Evolutionary conservation across 2,329 filamentous ascomycete species (phyloP).

Genomic region (Zarea fungicola): DNA sequence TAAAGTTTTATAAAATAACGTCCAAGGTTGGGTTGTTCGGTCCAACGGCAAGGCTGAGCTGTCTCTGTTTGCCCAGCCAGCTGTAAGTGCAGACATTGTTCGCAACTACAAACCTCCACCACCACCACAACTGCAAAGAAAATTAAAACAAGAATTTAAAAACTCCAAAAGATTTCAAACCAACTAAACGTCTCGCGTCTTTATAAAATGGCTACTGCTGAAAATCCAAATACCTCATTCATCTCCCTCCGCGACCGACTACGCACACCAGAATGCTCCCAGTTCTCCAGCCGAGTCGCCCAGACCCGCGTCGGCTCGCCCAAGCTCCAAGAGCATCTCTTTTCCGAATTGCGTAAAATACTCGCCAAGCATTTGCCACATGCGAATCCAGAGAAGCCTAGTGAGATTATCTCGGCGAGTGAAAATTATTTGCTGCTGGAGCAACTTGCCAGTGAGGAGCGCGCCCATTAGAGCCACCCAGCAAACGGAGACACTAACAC

Average conservation of each 20-base stretch:
- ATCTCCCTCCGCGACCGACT: constrained; percentile 5
- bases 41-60: no score
- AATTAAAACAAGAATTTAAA: no score
- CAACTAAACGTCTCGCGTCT: no score
- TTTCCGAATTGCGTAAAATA: neutral
- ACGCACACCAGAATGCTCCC: constrained; percentile 6
- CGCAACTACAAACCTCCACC: no score
- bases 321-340: neutral
- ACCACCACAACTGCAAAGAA: no score
- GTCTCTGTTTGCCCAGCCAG: no score
- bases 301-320: neutral
- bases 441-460: neutral
- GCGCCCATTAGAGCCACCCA: neutral
- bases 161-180: no score
- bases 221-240: neutral
- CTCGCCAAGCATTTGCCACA: neutral
- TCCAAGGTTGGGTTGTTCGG: no score
- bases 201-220: neutral
- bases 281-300: neutral
- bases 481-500: neutral
- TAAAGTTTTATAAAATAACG: no score
- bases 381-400: neutral
- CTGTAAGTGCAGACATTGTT: no score
- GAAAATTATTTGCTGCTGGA: constrained; percentile 2
- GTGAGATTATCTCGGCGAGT: constrained; percentile 9